Evolutionary conservation across 2,329 filamentous ascomycete genomes (phyloP), one percentile per base, ranked within the genome.

Genomic region (Grosmannia serpens): DNA sequence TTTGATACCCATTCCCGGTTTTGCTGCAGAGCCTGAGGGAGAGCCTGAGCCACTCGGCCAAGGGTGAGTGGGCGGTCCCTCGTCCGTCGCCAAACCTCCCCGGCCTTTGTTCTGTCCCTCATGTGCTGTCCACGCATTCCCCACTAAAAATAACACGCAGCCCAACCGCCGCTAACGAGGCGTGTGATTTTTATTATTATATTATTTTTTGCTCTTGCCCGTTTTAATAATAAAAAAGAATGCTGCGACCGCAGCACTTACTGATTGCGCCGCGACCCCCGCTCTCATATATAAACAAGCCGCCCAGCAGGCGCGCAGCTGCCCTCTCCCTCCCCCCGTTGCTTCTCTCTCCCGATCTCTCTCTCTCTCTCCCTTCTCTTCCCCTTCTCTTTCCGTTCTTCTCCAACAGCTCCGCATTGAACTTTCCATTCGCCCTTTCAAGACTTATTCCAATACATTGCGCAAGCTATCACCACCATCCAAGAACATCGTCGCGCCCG

Each of bases 201-300:
- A 60, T 46, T 38, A 7, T 57, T 59, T 53, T 56, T 41, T 27
- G 27, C 29, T 54, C 27, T 44, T 53, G 9, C 50, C 49, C 13
- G 24, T 41, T 41, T 24, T 44, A 26, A 58, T 47, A 58, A 54
- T 46, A 54, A 59, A 56, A 55, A 52, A 44, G 24, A 59, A 44
- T 35, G 29, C 54, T 41, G 56, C 57, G 35, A 41, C 53, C 26
- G 47, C 47, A 29, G 56, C 47, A 60, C 61, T 70, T 78, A 80
- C 77, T 81, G 78, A 81, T 81, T 81, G 78, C 74, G 75, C 73
- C 70, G 73, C 73, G 70, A 74, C 71, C 73, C 78, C 77, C 74
- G 73, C 75, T 76, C 67, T 68, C 69, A 67, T 76, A 83, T 83
- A 83, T 82, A 83, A 83, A 81, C 76, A 79, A 72, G 71, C 70